Evolutionary conservation across 2,329 filamentous ascomycete genomes (phyloP), one percentile per base, ranked within the genome.

Genomic region (Periglandula ipomoeae): DNA sequence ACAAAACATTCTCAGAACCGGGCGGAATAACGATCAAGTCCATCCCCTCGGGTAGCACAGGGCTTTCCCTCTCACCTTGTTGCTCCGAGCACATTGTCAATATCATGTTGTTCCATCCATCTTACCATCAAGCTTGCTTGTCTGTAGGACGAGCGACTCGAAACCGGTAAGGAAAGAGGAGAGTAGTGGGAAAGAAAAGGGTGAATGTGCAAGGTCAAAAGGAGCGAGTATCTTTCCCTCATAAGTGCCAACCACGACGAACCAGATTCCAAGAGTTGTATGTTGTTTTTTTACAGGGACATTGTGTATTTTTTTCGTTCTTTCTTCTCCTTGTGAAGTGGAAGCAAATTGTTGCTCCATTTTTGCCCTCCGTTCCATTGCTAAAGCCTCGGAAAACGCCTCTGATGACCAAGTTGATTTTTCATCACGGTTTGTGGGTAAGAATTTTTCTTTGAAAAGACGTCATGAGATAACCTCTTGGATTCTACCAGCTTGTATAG

Each of bases 211-310:
- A 48, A 39, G 45, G 47, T 48, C 40, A 51, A 65, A 62, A 56
- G 54, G 50, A 59, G 69, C 67, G 79, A 89, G 85, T 95, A 89
- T 97, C 91, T 97, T 97, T 97, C 91, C 91, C 89, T 96, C 90
- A 86, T 96, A 78, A 96, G 89, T 85, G 82, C 84, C 75, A 32
- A 71, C 76, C 76, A 80, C 81, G 62, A 34, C 76, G 70, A 75
- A 70, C 72, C 70, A 59, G 46, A 27, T 20, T 48, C 44, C 44
- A 41, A 46, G 17, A 23, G 44, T 19, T 44, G 32, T 17, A 9
- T 35, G 15, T 32, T 22, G 30, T 34, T 20, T 34, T 17, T 32
- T 20, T 23, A 5, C 10, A 19, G 17, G 38, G 17, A 24, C 19
- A 23, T 50, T 50, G 37, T 53, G 48, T 51, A 51, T 53, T 51